Base-by-base conservation (phyloP, 371 early-diverging fungal species). In the Quaeritorhiza haematococci region DNA sequence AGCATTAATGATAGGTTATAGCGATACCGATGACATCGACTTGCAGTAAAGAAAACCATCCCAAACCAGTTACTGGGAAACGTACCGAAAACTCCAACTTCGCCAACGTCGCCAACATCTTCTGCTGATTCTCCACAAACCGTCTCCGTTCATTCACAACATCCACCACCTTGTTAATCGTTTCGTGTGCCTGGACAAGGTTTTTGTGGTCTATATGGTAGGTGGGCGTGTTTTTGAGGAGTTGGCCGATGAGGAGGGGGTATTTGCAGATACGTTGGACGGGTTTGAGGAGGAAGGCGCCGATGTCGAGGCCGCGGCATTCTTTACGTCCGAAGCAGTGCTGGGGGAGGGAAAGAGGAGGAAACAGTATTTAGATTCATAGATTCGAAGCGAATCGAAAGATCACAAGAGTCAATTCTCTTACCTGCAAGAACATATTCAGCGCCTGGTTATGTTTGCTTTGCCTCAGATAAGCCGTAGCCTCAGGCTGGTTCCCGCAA, bases 191-290 rank as follows among this genome's bases (percentile, higher is more conserved):
- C 21, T 24, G 13, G 6, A 3, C 29, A 27, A 66, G 55, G 26
- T 42, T 30, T 1, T 35, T 38, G 42, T 42, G 30, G 56, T 66
- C 64, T 10, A 21, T 19, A 44, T 67, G 67, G 17, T 34, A 38
- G 2, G 35, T 28, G 4, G 41, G 19, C 24, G 63, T 65, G 59
- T 64, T 50, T 23, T 66, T 62, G 26, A 64, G 59, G 23, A 64
- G n/a, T 29, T 65, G 43, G 15, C 8, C 7, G 19, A 92, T 72
- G 38, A 92, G 76, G 41, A 91, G 71, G 17, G 90, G 90, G 68
- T 94, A 94, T 75, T 92, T 94, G 79, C 93, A 93, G 58, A 94
- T 85, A 57, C 94, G 86, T 73, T 94, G 94, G 1, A 94, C 84
- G 1, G 94, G 94, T 66, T 92, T 93, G 71, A 94, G 89, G 46